These are phyloP conservation scores for Ceratobasidium sp. DNA, from an alignment of 1,284 basidiomycete species.

Conservation along the genomic window DNA sequence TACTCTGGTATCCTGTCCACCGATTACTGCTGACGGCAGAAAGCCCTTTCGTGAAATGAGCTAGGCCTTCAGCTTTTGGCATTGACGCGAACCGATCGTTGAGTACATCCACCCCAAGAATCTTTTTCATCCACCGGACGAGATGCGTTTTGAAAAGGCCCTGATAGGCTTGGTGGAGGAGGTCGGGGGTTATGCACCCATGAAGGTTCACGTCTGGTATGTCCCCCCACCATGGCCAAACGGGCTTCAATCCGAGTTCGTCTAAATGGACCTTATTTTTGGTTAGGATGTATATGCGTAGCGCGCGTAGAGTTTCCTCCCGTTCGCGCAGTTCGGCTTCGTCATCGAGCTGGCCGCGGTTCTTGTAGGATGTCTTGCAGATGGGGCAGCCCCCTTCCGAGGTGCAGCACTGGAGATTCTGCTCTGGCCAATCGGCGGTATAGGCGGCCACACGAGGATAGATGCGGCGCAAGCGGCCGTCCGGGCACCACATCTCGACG, in stretches of 20 bases:
- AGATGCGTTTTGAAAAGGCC: slow-evolving; percentile 14
- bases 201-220: slow-evolving; percentile 33
- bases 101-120: background rate
- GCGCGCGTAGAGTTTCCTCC: slow-evolving; percentile 8
- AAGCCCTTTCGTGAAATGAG: slow-evolving; percentile 17
- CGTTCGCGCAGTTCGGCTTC: background rate
- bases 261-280: background rate
- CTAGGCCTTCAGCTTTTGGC: slow-evolving; percentile 10
- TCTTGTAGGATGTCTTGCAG: background rate
- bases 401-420: slow-evolving; percentile 9
- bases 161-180: slow-evolving; percentile 26
- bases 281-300: background rate
- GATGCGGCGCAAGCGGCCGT: slow-evolving; percentile 7
- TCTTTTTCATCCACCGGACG: slow-evolving; percentile 15
- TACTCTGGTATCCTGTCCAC: slow-evolving; percentile 27
- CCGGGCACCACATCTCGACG: slow-evolving; percentile 28
- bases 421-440: slow-evolving; percentile 17
- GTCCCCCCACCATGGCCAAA: slow-evolving; percentile 33
- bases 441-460: slow-evolving; percentile 9
- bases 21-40: background rate
- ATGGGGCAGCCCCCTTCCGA: slow-evolving; percentile 25
- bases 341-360: background rate
- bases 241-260: background rate
- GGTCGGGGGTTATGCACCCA: slow-evolving; percentile 39
- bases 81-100: slow-evolving; percentile 7